Evolutionary conservation across 1,284 basidiomycete genomes (phyloP).

Genomic region (Xerocomus nothofagi): DNA sequence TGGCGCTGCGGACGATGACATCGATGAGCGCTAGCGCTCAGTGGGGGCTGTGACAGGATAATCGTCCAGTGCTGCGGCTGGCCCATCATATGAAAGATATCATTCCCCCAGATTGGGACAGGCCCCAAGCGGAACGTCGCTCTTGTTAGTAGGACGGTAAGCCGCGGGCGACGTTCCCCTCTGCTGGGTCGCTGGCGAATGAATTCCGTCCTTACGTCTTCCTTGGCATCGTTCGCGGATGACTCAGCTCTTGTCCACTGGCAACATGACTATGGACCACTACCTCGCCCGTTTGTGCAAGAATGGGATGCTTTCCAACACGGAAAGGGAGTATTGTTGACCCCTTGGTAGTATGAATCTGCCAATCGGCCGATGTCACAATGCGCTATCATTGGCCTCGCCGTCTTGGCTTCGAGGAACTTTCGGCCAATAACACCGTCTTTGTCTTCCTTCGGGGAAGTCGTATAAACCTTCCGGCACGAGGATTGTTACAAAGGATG

Average conservation of each 20-base stretch:
- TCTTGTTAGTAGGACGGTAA: neutral
- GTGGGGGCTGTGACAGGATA: constrained; percentile 4
- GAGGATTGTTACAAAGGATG: constrained; percentile 1
- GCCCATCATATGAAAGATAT: constrained; percentile 8
- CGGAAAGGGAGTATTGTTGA: neutral
- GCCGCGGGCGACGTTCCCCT: neutral
- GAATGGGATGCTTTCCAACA: neutral
- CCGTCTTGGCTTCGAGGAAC: neutral
- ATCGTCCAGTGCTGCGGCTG: neutral
- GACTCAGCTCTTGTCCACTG: neutral
- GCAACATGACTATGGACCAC: neutral
- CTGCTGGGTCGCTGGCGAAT: neutral
- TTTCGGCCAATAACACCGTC: neutral
- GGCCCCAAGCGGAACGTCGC: neutral
- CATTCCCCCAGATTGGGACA: neutral
- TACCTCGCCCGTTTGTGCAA: neutral
- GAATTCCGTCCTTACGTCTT: neutral
- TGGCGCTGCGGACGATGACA: neutral
- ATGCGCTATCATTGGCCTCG: neutral
- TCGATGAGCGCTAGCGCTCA: too few species aligned
- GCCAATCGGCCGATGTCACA: constrained; percentile 1
- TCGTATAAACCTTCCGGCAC: neutral
- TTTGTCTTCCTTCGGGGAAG: neutral
- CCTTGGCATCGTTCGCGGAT: neutral
- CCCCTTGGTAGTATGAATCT: too few species aligned